Conservation (phyloP, 495 filamentous ascomycete species). For the Penicillium manginii region DNA sequence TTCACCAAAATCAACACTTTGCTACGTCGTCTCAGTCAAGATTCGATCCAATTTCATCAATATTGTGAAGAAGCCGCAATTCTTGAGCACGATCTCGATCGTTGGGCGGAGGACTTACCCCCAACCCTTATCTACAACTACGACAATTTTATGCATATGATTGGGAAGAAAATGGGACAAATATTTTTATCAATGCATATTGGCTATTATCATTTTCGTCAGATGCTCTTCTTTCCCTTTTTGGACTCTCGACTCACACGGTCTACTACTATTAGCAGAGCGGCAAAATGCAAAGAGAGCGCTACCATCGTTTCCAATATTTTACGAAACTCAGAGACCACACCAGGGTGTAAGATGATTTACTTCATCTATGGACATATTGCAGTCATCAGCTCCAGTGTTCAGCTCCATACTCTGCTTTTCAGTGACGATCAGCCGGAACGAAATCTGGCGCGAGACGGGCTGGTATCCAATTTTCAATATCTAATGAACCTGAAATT, state of each 20-base stretch:
- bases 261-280: slow-evolving; percentile 1
- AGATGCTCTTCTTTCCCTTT: slow-evolving; percentile 35
- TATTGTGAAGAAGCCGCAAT: slow-evolving; percentile 19
- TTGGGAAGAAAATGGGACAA: slow-evolving; percentile 1
- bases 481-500: slow-evolving; percentile 29
- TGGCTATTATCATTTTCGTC: slow-evolving; percentile 28
- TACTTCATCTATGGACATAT: slow-evolving; percentile 32
- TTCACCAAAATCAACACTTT: slow-evolving; percentile 22
- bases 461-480: slow-evolving; percentile 27
- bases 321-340: slow-evolving; percentile 18
- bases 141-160: slow-evolving; percentile 20
- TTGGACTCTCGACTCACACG: slow-evolving; percentile 7
- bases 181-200: slow-evolving; percentile 32
- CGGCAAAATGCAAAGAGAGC: slow-evolving; percentile 24
- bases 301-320: slow-evolving; percentile 11
- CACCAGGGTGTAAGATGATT: slow-evolving; percentile 24
- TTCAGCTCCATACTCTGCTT: slow-evolving; percentile 29
- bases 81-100: slow-evolving; percentile 16
- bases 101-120: slow-evolving; percentile 21
- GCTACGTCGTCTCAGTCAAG: slow-evolving; percentile 21
- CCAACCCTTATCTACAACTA: slow-evolving; percentile 13
- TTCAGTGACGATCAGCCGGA: slow-evolving; percentile 3
- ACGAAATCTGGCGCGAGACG: slow-evolving; percentile 18
- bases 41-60: slow-evolving; percentile 17
- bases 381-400: slow-evolving; percentile 30